Conservation (phyloP, 495 filamentous ascomycete species). For the Achaetomiella virescens region DNA sequence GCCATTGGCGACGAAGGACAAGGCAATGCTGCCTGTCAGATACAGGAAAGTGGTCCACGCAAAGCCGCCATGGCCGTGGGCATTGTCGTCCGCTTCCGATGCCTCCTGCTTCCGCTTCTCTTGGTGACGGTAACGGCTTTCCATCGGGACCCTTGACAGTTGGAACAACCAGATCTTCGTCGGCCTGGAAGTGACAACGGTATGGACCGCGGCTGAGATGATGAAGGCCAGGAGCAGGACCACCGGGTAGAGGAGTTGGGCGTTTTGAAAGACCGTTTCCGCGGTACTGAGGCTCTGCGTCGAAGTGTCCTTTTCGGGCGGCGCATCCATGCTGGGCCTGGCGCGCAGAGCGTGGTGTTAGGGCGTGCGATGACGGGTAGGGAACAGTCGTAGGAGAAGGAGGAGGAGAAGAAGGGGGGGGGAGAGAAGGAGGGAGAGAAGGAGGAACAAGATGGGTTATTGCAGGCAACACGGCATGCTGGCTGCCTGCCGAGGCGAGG, state of each 20-base stretch:
- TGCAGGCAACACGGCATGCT: constrained; percentile 11
- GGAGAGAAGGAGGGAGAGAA: background rate
- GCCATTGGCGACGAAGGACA: constrained; percentile 70
- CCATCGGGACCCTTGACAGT: constrained; percentile 62
- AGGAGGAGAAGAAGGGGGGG: background rate
- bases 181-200: constrained; percentile 39
- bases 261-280: constrained; percentile 30
- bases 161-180: constrained; percentile 35
- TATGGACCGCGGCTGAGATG: constrained; percentile 36
- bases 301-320: constrained; percentile 7
- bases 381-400: background rate
- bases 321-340: constrained; percentile 28
- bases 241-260: constrained; percentile 40
- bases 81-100: constrained; percentile 29
- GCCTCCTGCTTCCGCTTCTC: constrained; percentile 35
- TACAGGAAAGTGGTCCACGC: constrained; percentile 67
- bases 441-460: background rate
- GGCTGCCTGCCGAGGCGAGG: background rate
- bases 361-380: background rate
- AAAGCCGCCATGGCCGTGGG: constrained; percentile 47
- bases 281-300: constrained; percentile 26
- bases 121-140: constrained; percentile 66
- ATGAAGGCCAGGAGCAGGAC: constrained; percentile 41
- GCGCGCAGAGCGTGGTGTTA: constrained; percentile 5
- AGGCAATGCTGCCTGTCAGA: constrained; percentile 57